phyloP scores from a whole-genome alignment of 1,139 yeast genomes.

The Geotrichum bryndzae region DNA sequence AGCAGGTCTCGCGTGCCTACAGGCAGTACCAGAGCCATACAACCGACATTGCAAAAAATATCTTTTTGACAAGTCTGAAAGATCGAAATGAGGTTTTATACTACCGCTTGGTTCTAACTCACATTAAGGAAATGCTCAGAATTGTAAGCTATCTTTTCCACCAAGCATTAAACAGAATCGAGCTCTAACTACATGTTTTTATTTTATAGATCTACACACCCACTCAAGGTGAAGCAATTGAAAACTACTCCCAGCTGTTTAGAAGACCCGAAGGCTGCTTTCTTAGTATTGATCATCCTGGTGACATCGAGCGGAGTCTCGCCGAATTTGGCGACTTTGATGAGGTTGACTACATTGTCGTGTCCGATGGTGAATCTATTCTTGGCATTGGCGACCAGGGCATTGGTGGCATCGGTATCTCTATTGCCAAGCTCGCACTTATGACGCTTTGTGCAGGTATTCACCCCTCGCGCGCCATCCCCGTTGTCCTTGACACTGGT shows the following conservation, averaged over 20 bases:
- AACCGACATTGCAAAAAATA: slow-evolving; percentile 86
- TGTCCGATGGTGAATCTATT: slow-evolving; percentile 92
- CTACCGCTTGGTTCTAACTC: slow-evolving; percentile 79
- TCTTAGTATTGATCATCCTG: slow-evolving; percentile 72
- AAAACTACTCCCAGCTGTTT: slow-evolving; percentile 83
- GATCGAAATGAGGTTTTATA: slow-evolving; percentile 75
- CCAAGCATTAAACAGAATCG: not conserved
- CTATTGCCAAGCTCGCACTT: slow-evolving; percentile 83
- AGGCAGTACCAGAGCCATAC: slow-evolving; percentile 69
- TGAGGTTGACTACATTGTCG: slow-evolving; percentile 90
- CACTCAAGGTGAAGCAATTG: slow-evolving; percentile 96
- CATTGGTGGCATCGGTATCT: slow-evolving; percentile 90
- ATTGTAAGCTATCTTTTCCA: slow-evolving; percentile 35
- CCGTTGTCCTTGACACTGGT: slow-evolving; percentile 86
- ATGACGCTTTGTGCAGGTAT: slow-evolving; percentile 97
- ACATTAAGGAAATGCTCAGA: slow-evolving; percentile 84
- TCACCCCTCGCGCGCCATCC: slow-evolving; percentile 89
- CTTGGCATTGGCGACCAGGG: slow-evolving; percentile 98
- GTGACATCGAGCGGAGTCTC: slow-evolving; percentile 41
- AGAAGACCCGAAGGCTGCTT: slow-evolving; percentile 95
- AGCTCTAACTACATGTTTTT: not conserved
- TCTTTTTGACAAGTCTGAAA: slow-evolving; percentile 86
- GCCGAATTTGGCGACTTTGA: slow-evolving; percentile 80
- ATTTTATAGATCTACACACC: slow-evolving; percentile 72
- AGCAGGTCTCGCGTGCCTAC: slow-evolving; percentile 91